Evolutionary conservation across 1,284 basidiomycete species (phyloP), one percentile per base, ranked within the genome.

Genomic region (Somion occarium): DNA sequence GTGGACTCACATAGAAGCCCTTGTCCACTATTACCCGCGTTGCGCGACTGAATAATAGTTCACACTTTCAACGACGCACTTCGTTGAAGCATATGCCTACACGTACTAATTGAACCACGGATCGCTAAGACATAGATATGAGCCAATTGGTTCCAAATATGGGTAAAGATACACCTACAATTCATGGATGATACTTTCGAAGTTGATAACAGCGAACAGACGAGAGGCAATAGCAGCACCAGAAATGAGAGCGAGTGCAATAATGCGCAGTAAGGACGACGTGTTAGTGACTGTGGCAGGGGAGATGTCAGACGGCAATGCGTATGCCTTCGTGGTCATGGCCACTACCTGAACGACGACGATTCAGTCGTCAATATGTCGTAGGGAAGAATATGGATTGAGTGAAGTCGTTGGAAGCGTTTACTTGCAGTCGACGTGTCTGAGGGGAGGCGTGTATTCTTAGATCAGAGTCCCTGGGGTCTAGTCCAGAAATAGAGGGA

Each of bases 141-240:
- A 18, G n/a, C 53, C 44, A 38, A 3, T 41, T n/a, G 9, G 39
- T 41, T 41, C 39, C 5, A 49, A n/a, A 30, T 5, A 18, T n/a
- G n/a, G n/a, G n/a, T n/a, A n/a, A 46, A 45, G 42, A 20, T 4
- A 22, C 12, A 82, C 91, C 60, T 58, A 93, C 92, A 98, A 98
- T 78, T 99, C 96, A 72, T 98, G 96, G 63, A 98, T 98, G 64
- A 99, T 94, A 80, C 91, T 94, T 75, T 99, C 97, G 68, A 98
- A 97, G 59, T 98, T 93, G 58, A 99, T 78, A 61, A 99, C 97
- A 56, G 96, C 95, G 68, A 99, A 99, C 61, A 99, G 78, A 66
- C 97, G 86, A 53, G 93, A 96, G 34, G 94, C 88, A 63, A 99
- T 89, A 38, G 97, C 97, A 55, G 96, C 94, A 52, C 82, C 91